These are phyloP conservation scores for Arthrobotrys conoides DNA, from an alignment of 2,329 filamentous ascomycete genomes.

Conservation along the genomic window DNA sequence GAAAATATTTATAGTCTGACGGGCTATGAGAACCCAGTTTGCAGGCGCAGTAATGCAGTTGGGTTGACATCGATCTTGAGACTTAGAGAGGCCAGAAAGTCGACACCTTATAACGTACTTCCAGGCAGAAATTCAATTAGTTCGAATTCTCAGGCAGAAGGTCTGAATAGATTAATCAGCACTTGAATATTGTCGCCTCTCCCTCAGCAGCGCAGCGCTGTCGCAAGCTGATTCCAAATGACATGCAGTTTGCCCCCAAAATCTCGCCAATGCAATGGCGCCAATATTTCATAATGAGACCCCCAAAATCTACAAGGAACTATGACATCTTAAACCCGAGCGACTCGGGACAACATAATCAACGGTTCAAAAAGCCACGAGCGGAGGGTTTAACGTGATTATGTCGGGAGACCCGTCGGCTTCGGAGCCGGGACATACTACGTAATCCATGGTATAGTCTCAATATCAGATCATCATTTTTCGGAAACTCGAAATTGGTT, in stretches of 20 bases:
- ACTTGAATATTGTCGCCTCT: no score
- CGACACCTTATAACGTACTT: no score
- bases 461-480: conserved; percentile 30
- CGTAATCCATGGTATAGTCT: conserved; percentile 10
- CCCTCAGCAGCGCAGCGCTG: neutral
- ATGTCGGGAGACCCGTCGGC: conserved; percentile 32
- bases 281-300: conserved; percentile 8
- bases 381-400: conserved; percentile 38
- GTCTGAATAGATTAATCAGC: neutral
- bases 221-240: neutral
- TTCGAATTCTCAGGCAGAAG: no score
- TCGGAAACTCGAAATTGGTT: neutral
- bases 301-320: neutral
- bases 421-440: neutral
- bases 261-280: neutral
- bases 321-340: conserved; percentile 15
- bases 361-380: neutral
- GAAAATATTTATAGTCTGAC: no score
- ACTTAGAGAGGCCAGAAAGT: neutral
- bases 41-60: neutral
- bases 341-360: conserved; percentile 19
- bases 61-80: no score
- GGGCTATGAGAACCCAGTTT: neutral
- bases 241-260: neutral
- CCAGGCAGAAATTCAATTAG: no score